These are phyloP conservation scores for Saturnispora quitensis DNA, from an alignment of 805 yeast genomes.

Conservation along the genomic window DNA sequence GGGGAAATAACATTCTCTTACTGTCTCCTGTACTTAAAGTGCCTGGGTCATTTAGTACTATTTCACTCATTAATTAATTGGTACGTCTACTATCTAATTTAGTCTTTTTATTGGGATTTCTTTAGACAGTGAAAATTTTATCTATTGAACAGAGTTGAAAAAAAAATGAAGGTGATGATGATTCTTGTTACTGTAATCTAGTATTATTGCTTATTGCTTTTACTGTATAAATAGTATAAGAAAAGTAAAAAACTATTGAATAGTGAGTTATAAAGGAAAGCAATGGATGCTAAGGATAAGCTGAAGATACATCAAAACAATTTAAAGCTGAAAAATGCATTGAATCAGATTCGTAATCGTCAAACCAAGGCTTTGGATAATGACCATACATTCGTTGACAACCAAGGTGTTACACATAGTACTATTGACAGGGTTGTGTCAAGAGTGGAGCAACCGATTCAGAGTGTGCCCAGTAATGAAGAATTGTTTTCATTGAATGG, in stretches of 20 bases:
- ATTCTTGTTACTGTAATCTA: not conserved
- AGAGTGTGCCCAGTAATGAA: slow-evolving; percentile 52
- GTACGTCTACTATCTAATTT: too few species aligned
- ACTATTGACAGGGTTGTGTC: slow-evolving; percentile 52
- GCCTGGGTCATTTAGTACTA: slow-evolving; percentile 27
- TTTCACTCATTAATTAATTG: slow-evolving; percentile 13
- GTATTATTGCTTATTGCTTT: not conserved
- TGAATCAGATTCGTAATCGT: slow-evolving; percentile 19
- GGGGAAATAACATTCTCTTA: slow-evolving; percentile 14
- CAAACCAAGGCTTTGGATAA: slow-evolving; percentile 2
- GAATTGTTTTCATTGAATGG: slow-evolving; percentile 50
- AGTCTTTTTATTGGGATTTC: too few species aligned
- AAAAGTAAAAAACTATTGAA: not conserved
- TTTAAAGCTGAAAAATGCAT: slow-evolving; percentile 41
- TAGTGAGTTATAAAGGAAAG: not conserved
- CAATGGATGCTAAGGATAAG: slow-evolving; percentile 13
- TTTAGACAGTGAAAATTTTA: not conserved
- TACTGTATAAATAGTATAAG: not conserved
- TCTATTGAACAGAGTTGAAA: not conserved
- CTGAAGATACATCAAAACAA: slow-evolving; percentile 34
- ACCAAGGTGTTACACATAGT: slow-evolving; percentile 46
- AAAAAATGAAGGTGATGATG: not conserved
- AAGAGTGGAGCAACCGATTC: slow-evolving; percentile 58
- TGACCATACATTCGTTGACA: slow-evolving; percentile 39
- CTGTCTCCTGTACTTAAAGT: slow-evolving; percentile 23